Base-by-base conservation (phyloP, 2,329 filamentous ascomycete species). In the Dactylellina drechsleri region DNA sequence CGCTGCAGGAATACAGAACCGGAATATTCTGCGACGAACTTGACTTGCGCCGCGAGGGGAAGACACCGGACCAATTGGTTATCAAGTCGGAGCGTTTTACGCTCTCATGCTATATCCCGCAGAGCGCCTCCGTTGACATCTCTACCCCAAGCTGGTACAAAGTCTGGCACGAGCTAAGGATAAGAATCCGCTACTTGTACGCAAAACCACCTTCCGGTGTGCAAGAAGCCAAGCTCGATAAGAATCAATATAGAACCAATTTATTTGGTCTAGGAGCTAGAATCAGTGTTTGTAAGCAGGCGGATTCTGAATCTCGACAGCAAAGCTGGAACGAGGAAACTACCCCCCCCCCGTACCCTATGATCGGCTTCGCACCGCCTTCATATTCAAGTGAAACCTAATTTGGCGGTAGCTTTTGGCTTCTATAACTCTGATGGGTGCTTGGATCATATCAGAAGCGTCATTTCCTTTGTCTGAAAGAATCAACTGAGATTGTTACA, bases 301-400 rank as follows among this genome's bases (percentile, higher is more conserved):
- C 50, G 7, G 31, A 40, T 31, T n/a, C 36, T 23, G 59, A 62
- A 36, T 13, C 50, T 13, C 23, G 23, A 10, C n/a, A 52, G 45
- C 43, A 62, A 16, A 62, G 59, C 45, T 62, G 59, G 59, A 45
- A 62, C 20, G 59, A 62, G 45, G 59, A 62, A 16, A 41, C 52
- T 20, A 45, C 23, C 2, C 23, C 23, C 2, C 23, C 59, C 16
- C n/a, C 59, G 10, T 62, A 62, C 31, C 2, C 45, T n/a, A 52
- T 16, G 23, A 62, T 62, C 18, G 59, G 31, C 7, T n/a, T 52
- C 4, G 23, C 59, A 18, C 59, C 59, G 20, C 59, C 59, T 6
- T 12, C 20, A 10, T 60, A 60, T 16, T 43, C 23, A 23, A 23
- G 23, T 4, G 23, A 23, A 23, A 23, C 23, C 23, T 23, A 23